Base-by-base conservation (phyloP, 2,329 filamentous ascomycete species). In the Elsinoe ampelina region DNA sequence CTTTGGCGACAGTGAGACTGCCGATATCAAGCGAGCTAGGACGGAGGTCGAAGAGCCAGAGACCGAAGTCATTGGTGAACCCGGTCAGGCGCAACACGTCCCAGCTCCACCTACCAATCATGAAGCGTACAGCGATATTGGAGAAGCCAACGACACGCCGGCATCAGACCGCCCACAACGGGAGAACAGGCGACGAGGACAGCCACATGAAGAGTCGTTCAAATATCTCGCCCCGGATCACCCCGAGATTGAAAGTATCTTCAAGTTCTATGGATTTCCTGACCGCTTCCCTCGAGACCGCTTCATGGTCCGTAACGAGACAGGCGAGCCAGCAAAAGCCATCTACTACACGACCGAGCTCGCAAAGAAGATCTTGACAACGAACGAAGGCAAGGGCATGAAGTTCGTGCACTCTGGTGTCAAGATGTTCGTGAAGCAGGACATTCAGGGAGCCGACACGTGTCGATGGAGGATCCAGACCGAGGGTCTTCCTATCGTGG, bases 391-490 rank as follows among this genome's bases (percentile, higher is more conserved):
- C 42, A 85, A 87, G 26, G 90, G 90, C 45, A 85, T 97, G 72
- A 95, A 93, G 70, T 95, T 98, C 68, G 87, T 98, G 51, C 93
- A 98, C 72, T 92, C 87, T 52, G 93, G 93, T 61, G 91, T 98
- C 34, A 95, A 95, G 75, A 97, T 97, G 89, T 98, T 95, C 70
- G 93, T 97, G 77, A 95, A 95, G 76, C 92, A 97, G 71, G 90
- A 96, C 67, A 86, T 89, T 0, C 91, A 95, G 59, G 87, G 85
- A 4, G 84, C 86, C 35, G 86, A 91, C 56, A 86, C 93, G 34
- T 95, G 91, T 75, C 82, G 86, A 58, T 98, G 93, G 93, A 84
- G 93, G 47, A 93, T 98, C 64, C 93, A 98, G 76, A 87, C 86
- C 11, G 93, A 98, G 72, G 93, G 93, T 20, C 83, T 98, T 74